A percentile compares a stretch with the other conserved stretches of the same genome.
Evolutionary conservation across 1,284 basidiomycete species (phyloP).

Genomic region (Coniferiporia weirii): DNA sequence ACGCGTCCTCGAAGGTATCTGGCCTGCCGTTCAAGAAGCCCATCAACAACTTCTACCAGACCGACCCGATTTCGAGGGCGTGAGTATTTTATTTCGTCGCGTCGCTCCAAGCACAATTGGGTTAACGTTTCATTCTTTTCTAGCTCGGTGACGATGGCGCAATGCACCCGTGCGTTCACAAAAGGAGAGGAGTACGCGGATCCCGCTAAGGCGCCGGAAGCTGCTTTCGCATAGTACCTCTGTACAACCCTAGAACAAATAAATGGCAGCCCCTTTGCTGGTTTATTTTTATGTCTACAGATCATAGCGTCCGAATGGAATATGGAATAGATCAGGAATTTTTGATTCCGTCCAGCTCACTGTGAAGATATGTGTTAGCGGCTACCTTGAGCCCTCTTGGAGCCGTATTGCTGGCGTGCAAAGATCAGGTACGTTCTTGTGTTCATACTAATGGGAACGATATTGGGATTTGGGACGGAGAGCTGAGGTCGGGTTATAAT

Average conservation of each 20-base stretch:
- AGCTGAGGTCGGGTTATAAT: too few species aligned
- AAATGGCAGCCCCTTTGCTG: not conserved
- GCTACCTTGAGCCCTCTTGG: too few species aligned
- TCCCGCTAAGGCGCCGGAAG: constrained; percentile 33
- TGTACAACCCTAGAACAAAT: constrained; percentile 16
- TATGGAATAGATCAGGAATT: too few species aligned
- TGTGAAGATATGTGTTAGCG: too few species aligned
- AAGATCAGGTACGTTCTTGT: too few species aligned
- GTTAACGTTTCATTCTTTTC: constrained; percentile 10
- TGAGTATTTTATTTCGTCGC: constrained; percentile 36
- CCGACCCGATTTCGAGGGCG: constrained; percentile 85
- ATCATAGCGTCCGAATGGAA: too few species aligned
- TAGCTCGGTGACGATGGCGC: constrained; percentile 84
- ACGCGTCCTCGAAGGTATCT: constrained; percentile 51
- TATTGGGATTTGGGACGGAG: too few species aligned
- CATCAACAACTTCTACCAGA: constrained; percentile 94
- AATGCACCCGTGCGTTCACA: constrained; percentile 74
- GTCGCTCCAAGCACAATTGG: constrained; percentile 10
- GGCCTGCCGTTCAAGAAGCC: constrained; percentile 72
- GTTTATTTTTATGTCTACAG: not conserved
- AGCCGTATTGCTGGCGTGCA: too few species aligned
- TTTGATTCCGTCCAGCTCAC: too few species aligned
- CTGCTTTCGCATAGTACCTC: constrained; percentile 39
- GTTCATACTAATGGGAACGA: too few species aligned
- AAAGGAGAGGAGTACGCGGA: constrained; percentile 53